Conservation (phyloP, 495 filamentous ascomycete genomes). For the Tetracladium marchalianum region DNA sequence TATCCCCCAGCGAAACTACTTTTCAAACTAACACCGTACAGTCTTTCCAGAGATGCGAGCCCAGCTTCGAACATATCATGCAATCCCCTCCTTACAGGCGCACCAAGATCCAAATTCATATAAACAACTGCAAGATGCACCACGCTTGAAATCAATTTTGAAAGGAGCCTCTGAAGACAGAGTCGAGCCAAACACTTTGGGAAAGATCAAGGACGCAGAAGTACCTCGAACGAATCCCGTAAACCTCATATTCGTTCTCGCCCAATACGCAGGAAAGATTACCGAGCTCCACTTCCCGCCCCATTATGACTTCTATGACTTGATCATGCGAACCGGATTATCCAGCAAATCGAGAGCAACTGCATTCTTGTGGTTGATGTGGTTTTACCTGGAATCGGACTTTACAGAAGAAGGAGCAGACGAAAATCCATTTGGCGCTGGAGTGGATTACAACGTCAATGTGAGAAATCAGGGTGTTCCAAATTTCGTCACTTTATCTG, state of each 20-base stretch:
- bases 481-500: conserved; percentile 61
- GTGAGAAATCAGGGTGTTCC: conserved; percentile 72
- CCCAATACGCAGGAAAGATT: conserved; percentile 81
- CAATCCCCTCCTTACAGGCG: conserved; percentile 91
- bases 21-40: conserved; percentile 31
- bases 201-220: conserved; percentile 58
- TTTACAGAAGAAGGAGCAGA: conserved; percentile 73
- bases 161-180: conserved; percentile 94
- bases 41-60: conserved; percentile 99
- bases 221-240: conserved; percentile 91
- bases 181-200: conserved; percentile 75
- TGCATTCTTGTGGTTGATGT: conserved; percentile 96
- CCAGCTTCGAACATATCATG: conserved; percentile 94
- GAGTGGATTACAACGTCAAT: conserved; percentile 51
- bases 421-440: conserved; percentile 83
- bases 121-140: conserved; percentile 96
- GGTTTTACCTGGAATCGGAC: conserved; percentile 98
- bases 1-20: conserved; percentile 1
- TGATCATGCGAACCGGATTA: conserved; percentile 80
- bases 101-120: conserved; percentile 92
- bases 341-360: conserved; percentile 76
- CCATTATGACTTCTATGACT: conserved; percentile 84
- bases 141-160: conserved; percentile 89
- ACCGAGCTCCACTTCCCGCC: conserved; percentile 88
- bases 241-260: conserved; percentile 91